phyloP scores from a whole-genome alignment of 805 yeast species.

The Candida quercuum region DNA sequence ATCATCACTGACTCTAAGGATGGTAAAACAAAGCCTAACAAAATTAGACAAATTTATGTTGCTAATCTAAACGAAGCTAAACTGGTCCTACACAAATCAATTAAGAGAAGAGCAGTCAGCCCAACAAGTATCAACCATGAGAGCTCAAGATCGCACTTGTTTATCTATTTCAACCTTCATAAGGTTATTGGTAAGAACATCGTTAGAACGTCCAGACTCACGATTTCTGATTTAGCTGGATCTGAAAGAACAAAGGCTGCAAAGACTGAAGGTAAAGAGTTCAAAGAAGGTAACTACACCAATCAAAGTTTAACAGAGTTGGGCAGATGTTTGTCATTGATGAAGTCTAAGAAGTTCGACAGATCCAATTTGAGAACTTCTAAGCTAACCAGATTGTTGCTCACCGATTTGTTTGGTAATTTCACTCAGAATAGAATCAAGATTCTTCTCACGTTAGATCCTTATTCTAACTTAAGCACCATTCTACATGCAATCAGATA shows the following conservation, averaged over 20 bases:
- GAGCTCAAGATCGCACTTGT: slow-evolving; percentile 50
- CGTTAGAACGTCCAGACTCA: slow-evolving; percentile 32
- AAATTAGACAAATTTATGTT: slow-evolving; percentile 35
- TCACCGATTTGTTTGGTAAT: slow-evolving; percentile 33
- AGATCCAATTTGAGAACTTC: slow-evolving; percentile 41
- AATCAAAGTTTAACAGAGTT: slow-evolving; percentile 45
- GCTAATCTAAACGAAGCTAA: slow-evolving; percentile 32
- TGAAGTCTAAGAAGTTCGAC: slow-evolving; percentile 32
- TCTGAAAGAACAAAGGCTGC: slow-evolving; percentile 45
- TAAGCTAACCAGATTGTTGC: slow-evolving; percentile 42
- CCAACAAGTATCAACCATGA: slow-evolving; percentile 37
- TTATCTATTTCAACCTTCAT: slow-evolving; percentile 37
- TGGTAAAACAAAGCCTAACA: slow-evolving; percentile 38
- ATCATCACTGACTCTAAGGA: slow-evolving; percentile 38
- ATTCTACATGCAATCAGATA: slow-evolving; percentile 23
- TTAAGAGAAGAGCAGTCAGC: slow-evolving; percentile 34
- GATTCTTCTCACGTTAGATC: slow-evolving; percentile 22
- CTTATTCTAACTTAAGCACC: slow-evolving; percentile 17
- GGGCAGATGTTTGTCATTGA: slow-evolving; percentile 41
- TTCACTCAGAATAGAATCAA: slow-evolving; percentile 18
- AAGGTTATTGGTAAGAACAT: slow-evolving; percentile 18
- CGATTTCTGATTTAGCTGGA: slow-evolving; percentile 49
- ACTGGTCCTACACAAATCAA: slow-evolving; percentile 33
- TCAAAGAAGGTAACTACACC: slow-evolving; percentile 43
- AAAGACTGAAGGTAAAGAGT: slow-evolving; percentile 37